These are phyloP conservation scores for Rhynchosporium agropyri DNA, from an alignment of 2,329 filamentous ascomycete species.

Conservation along the genomic window DNA sequence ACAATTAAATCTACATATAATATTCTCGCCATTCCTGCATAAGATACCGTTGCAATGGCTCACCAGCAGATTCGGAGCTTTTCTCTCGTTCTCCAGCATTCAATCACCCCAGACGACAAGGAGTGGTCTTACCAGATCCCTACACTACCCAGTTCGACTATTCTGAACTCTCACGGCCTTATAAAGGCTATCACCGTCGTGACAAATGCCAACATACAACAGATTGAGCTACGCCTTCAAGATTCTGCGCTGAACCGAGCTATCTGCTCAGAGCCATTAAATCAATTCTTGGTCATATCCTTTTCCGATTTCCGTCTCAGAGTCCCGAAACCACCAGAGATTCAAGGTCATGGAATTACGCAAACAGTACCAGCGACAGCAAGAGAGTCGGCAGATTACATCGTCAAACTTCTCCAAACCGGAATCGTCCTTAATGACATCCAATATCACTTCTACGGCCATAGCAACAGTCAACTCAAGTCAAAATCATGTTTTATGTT, in stretches of 20 bases:
- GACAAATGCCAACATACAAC: slow-evolving; percentile 9
- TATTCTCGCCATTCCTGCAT: background rate
- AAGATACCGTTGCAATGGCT: background rate
- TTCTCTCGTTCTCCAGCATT: background rate
- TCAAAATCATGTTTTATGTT: slow-evolving; percentile 18
- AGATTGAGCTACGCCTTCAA: slow-evolving; percentile 1
- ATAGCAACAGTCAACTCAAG: slow-evolving; percentile 21
- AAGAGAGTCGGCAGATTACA: slow-evolving; percentile 7
- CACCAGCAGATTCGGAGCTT: background rate
- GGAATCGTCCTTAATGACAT: slow-evolving; percentile 12
- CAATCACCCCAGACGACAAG: background rate
- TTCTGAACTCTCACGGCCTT: background rate
- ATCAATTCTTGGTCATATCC: background rate
- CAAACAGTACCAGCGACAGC: background rate
- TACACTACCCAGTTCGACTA: background rate
- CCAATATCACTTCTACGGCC: slow-evolving; percentile 21
- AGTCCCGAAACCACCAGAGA: background rate
- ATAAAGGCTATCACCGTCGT: slow-evolving; percentile 6
- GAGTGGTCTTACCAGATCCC: slow-evolving; percentile 10
- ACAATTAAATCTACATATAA: no score
- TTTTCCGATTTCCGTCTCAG: slow-evolving; percentile 10
- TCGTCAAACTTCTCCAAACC: slow-evolving; percentile 14
- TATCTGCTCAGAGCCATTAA: background rate
- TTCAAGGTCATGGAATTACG: background rate
- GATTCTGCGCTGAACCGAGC: background rate